Conservation (phyloP, 2,329 filamentous ascomycete species). For the Cladophialophora bantiana region DNA sequence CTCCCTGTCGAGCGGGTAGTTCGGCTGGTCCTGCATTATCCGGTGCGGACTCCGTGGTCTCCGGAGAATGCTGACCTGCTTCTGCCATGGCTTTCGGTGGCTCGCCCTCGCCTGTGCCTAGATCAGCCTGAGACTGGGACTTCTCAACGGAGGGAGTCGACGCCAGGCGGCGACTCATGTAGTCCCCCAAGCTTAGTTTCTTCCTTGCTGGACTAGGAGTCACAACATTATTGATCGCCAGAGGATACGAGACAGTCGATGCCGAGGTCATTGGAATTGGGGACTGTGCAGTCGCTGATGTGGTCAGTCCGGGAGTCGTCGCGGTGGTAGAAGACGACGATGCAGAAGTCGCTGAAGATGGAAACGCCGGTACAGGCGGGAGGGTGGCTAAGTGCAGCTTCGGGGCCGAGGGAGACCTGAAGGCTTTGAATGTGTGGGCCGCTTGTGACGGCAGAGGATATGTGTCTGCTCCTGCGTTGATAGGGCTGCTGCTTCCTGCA, state of each 20-base stretch:
- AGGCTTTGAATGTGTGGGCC: slow-evolving; percentile 37
- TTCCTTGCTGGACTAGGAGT: slow-evolving; percentile 59
- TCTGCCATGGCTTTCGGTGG: slow-evolving; percentile 14
- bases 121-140: slow-evolving; percentile 42
- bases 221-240: slow-evolving; percentile 42
- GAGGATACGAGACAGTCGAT: slow-evolving; percentile 40
- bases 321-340: slow-evolving; percentile 41
- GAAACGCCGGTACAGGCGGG: slow-evolving; percentile 40
- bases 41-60: slow-evolving; percentile 5
- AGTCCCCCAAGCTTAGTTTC: slow-evolving; percentile 59
- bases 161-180: slow-evolving; percentile 50
- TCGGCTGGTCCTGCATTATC: slow-evolving; percentile 4
- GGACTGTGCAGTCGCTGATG: slow-evolving; percentile 45
- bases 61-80: slow-evolving; percentile 23
- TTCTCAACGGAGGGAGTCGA: slow-evolving; percentile 52
- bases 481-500: slow-evolving; percentile 22
- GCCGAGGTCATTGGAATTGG: slow-evolving; percentile 43
- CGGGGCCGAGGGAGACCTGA: slow-evolving; percentile 41
- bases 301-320: slow-evolving; percentile 40
- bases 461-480: slow-evolving; percentile 26
- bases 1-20: slow-evolving; percentile 12
- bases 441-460: slow-evolving; percentile 41
- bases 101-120: slow-evolving; percentile 17
- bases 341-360: slow-evolving; percentile 40
- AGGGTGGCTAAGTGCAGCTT: slow-evolving; percentile 48